These are phyloP conservation scores for Eucalyptus erythrocorys DNA, from an alignment of 345 rosid species.

Conservation along the genomic window DNA sequence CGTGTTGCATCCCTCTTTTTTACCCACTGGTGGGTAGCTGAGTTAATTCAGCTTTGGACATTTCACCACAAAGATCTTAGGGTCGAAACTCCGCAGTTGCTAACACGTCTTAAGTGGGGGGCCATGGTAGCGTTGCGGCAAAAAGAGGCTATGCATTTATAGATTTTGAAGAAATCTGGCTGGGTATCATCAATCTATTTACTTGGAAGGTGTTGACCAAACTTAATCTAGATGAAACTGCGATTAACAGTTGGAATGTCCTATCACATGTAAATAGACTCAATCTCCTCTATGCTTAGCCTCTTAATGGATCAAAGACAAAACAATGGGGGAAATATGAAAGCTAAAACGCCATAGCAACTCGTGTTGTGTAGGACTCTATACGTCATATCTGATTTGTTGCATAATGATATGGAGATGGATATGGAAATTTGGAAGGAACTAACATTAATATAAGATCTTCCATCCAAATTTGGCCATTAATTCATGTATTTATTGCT, in stretches of 20 bases:
- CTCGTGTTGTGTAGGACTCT: not conserved
- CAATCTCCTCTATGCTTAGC: not conserved
- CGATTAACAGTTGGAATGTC: not conserved
- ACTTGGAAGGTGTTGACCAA: not conserved
- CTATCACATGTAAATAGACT: not conserved
- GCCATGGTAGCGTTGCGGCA: no score
- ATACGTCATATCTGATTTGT: rapidly evolving
- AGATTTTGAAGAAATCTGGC: not conserved
- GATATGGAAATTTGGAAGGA: not conserved
- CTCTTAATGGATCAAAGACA: not conserved
- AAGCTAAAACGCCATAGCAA: not conserved
- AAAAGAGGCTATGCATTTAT: not conserved
- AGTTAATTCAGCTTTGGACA: no score
- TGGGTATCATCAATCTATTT: not conserved
- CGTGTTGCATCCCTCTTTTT: no score
- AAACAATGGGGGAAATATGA: not conserved
- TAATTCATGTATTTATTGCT: not conserved
- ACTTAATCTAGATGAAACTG: not conserved
- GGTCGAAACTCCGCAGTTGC: no score
- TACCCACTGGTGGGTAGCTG: no score
- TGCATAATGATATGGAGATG: not conserved
- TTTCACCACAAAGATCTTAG: no score
- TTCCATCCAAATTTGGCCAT: not conserved
- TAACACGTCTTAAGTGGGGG: no score
- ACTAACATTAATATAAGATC: not conserved